Base-by-base conservation (phyloP, 305 asterid genomes). In the Nicotiana rustica region DNA sequence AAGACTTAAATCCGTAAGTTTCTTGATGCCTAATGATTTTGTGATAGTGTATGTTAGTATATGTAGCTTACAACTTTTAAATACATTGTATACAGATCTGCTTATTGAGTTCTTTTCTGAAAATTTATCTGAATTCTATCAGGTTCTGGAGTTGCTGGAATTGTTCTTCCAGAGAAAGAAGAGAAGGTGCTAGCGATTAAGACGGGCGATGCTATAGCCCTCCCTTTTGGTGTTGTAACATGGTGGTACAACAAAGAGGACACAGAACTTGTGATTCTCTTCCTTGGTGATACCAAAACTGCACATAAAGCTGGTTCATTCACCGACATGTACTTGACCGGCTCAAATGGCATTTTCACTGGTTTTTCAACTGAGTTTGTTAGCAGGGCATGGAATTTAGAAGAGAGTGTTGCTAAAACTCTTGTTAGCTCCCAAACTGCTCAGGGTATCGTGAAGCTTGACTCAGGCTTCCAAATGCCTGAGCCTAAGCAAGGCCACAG, bases 301-400 rank as follows among this genome's bases (percentile, higher is more conserved):
- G 97, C 92, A 36, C 94, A 92, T 86, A 92, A 87, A 66, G 31
- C 93, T 6, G 98, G 98, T 29, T 66, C 85, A 19, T 92, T 94
- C 89, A 91, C 97, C 7, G 93, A 94, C 75, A 88, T 91, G 85
- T 90, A 80, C 86, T 79, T 94, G 81, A 90, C 98, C 0, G 97
- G 98, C 31, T 70, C 94, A 31, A 91, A 85, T 9, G 95, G 98
- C 25, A 92, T 94, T 81, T 91, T 94, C 92, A 92, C 92, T 4
- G 97, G 98, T 47, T 93, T 95, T 89, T 86, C 98, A 3, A 88
- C 94, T 0, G 99, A 95, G 83, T 95, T 95, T 59, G 96, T 92
- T 6, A 10, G 87, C 85, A 69, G 99, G 6, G 99, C 99, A 65
- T 95, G 97, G 95, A 88, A 94, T 80, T 52, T 92, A 41, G 97